These are phyloP conservation scores for Laetiporus sulphureus DNA, from an alignment of 1,284 basidiomycete species.

Conservation along the genomic window DNA sequence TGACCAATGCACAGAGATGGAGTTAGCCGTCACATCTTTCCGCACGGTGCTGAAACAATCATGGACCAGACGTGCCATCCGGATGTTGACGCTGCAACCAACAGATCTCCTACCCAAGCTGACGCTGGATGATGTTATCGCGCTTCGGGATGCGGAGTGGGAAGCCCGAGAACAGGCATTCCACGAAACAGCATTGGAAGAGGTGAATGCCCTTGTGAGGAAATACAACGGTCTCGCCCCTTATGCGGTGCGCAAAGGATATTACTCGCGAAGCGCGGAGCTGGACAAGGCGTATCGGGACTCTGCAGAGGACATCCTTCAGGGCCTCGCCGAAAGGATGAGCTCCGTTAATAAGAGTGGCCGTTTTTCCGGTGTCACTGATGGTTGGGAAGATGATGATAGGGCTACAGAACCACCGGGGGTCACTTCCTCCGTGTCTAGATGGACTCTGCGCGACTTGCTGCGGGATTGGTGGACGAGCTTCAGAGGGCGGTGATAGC, in stretches of 20 bases:
- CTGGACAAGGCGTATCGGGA: constrained; percentile 50
- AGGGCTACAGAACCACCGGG: too few species aligned
- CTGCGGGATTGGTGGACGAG: constrained; percentile 22
- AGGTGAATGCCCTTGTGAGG: constrained; percentile 69
- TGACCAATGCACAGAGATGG: constrained; percentile 34
- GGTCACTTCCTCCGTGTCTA: background rate
- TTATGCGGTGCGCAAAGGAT: constrained; percentile 59
- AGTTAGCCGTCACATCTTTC: constrained; percentile 53
- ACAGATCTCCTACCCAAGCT: constrained; percentile 36
- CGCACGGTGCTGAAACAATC: constrained; percentile 54
- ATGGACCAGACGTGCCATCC: constrained; percentile 62
- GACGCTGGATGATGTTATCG: constrained; percentile 36
- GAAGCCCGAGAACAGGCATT: constrained; percentile 62
- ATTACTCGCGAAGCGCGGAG: constrained; percentile 52
- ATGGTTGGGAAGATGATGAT: too few species aligned
- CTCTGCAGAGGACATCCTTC: constrained; percentile 46
- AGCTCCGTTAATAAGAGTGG: constrained; percentile 2
- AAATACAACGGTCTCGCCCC: constrained; percentile 80
- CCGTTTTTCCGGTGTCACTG: too few species aligned
- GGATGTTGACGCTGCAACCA: constrained; percentile 48
- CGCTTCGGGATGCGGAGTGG: constrained; percentile 70
- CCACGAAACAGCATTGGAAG: constrained; percentile 62
- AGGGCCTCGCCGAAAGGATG: constrained; percentile 31
- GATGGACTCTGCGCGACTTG: constrained; percentile 16
- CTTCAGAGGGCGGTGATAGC: constrained; percentile 12